Percentiles rank a stretch among this genome's conserved stretches.
Evolutionary conservation across 2,329 filamentous ascomycete species (phyloP).

Genomic region (Calonectria pseudoturangicola): DNA sequence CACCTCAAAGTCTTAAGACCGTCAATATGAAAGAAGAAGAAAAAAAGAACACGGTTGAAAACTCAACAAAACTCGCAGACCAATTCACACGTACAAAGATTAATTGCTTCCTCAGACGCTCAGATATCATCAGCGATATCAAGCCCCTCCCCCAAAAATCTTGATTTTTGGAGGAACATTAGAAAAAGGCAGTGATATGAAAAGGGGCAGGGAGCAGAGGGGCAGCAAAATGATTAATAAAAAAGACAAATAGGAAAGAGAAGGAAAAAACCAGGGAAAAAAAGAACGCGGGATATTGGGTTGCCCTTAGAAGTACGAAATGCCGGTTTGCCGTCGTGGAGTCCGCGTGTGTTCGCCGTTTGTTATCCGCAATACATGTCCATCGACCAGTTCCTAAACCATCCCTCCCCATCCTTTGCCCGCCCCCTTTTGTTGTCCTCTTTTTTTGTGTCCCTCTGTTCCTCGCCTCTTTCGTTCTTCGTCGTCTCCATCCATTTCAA

Average conservation of each 20-base stretch:
- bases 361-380: constrained; percentile 25
- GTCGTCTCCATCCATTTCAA: constrained; percentile 2
- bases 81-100: constrained; percentile 9
- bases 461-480: constrained; percentile 27
- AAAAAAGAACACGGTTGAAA: constrained; percentile 41
- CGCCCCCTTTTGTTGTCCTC: constrained; percentile 34
- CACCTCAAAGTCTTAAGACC: constrained; percentile 47
- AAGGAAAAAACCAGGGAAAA: constrained; percentile 39
- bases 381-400: constrained; percentile 9
- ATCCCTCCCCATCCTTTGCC: constrained; percentile 19
- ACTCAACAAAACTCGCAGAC: constrained; percentile 35
- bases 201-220: constrained; percentile 15
- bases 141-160: background rate
- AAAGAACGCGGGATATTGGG: constrained; percentile 41
- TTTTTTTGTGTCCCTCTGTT: constrained; percentile 21
- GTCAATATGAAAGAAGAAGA: constrained; percentile 38
- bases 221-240: constrained; percentile 27
- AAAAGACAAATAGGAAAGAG: constrained; percentile 43
- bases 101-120: constrained; percentile 46
- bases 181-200: constrained; percentile 33
- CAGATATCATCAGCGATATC: constrained; percentile 27
- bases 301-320: constrained; percentile 42
- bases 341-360: constrained; percentile 36
- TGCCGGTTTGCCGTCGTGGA: constrained; percentile 34
- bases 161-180: constrained; percentile 5